A percentile compares a stretch with the other conserved stretches of the same genome.
phyloP scores from a whole-genome alignment of 106 monocot species.

The Acorus gramineus region DNA sequence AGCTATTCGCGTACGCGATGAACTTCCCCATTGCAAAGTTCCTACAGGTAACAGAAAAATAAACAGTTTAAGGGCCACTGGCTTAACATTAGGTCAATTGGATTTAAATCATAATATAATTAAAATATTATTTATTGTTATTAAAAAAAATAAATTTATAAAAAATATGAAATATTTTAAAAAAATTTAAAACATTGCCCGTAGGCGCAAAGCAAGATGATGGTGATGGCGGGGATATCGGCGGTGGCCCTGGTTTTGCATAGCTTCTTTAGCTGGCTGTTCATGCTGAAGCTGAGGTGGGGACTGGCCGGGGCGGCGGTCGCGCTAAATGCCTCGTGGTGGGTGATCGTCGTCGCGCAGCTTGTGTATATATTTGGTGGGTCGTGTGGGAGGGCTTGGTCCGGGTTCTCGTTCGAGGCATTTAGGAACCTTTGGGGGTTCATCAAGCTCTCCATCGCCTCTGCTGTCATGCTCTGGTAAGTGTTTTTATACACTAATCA shows the following conservation, averaged over 20 bases:
- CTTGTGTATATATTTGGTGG: slow-evolving; percentile 12
- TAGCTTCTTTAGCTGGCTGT: slow-evolving; percentile 2
- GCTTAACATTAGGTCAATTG: too few species aligned
- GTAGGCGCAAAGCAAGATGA: slow-evolving; percentile 30
- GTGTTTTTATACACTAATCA: too few species aligned
- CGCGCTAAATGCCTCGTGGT: slow-evolving; percentile 7
- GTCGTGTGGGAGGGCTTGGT: slow-evolving; percentile 12
- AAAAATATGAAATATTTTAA: too few species aligned
- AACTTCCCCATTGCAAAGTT: slow-evolving; percentile 30
- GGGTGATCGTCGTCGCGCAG: slow-evolving; percentile 13
- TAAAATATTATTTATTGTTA: too few species aligned
- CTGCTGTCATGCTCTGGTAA: slow-evolving; percentile 20
- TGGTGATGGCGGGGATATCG: slow-evolving; percentile 8
- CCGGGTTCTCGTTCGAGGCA: slow-evolving; percentile 11
- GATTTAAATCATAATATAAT: too few species aligned
- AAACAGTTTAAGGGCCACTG: too few species aligned
- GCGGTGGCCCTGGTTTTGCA: slow-evolving; percentile 8
- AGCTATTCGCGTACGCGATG: slow-evolving; percentile 15
- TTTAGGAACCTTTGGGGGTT: slow-evolving; percentile 14
- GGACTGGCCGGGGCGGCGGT: slow-evolving; percentile 18
- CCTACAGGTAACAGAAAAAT: slow-evolving; percentile 5
- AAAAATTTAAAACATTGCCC: too few species aligned
- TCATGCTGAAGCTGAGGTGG: slow-evolving; percentile 10
- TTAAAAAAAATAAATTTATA: too few species aligned
- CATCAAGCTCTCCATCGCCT: slow-evolving; percentile 23